phyloP scores from a whole-genome alignment of 805 yeast species.

The Candida anglica region DNA sequence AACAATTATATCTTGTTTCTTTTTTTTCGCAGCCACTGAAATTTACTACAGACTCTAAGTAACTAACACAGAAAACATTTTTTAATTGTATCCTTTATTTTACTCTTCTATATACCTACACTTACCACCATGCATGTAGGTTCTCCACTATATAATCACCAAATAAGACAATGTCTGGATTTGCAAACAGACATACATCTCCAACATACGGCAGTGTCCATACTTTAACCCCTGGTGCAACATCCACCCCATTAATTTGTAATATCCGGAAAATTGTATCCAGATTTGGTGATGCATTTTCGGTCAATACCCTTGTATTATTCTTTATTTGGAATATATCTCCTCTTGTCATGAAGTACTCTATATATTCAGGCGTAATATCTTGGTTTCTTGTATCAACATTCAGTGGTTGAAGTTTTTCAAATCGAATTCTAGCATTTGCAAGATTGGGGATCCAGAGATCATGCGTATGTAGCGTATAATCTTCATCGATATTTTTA shows the following conservation, averaged over 20 bases:
- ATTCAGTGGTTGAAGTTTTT: constrained; percentile 35
- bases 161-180: constrained; percentile 18
- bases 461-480: constrained; percentile 23
- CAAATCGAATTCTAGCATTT: constrained; percentile 45
- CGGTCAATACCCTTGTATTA: constrained; percentile 3
- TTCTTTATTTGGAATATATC: constrained; percentile 1
- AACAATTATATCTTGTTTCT: too few relatives aligned
- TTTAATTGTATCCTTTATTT: too few relatives aligned
- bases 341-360: constrained; percentile 5
- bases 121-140: constrained; percentile 20
- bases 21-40: too few relatives aligned
- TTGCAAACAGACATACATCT: constrained; percentile 8
- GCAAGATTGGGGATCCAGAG: constrained; percentile 37
- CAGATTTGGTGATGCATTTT: constrained; percentile 1
- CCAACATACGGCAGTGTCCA: constrained; percentile 29
- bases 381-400: constrained; percentile 37
- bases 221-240: constrained; percentile 16
- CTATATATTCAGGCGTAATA: constrained; percentile 23
- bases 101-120: too few relatives aligned
- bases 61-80: too few relatives aligned
- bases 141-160: constrained; percentile 29
- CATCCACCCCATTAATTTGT: constrained; percentile 29
- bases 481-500: constrained; percentile 15
- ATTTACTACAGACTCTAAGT: too few relatives aligned
- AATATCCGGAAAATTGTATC: constrained; percentile 20